phyloP scores from a whole-genome alignment of 2,329 filamentous ascomycete species.

The Drechslerella coelobrocha region DNA sequence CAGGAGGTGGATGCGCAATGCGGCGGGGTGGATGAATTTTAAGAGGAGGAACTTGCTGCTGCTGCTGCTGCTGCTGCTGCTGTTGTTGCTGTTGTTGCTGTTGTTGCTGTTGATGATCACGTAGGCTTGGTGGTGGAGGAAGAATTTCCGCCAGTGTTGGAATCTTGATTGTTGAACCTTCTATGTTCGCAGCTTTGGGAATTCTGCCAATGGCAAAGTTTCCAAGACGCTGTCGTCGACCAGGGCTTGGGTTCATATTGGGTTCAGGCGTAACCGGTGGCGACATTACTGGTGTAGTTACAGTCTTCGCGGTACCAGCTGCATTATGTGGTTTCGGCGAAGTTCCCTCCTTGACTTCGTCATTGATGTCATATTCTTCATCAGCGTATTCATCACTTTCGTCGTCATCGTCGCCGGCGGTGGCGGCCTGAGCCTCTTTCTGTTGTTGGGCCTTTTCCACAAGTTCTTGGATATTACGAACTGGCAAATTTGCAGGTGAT shows the following conservation, averaged over 20 bases:
- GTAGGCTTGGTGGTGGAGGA: slow-evolving; percentile 34
- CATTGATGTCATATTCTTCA: slow-evolving; percentile 35
- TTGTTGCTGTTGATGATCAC: slow-evolving; percentile 26
- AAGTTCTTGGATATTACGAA: slow-evolving; percentile 33
- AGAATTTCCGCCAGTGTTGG: slow-evolving; percentile 38
- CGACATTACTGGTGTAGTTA: slow-evolving; percentile 14
- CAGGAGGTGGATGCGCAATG: slow-evolving; percentile 28
- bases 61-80: slow-evolving; percentile 24
- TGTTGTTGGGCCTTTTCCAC: slow-evolving; percentile 15
- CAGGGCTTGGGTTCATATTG: slow-evolving; percentile 28
- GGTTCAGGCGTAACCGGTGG: slow-evolving; percentile 46
- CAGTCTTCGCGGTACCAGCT: not conserved
- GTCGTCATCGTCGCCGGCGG: slow-evolving; percentile 17
- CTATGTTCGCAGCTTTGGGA: slow-evolving; percentile 23
- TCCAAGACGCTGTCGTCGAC: slow-evolving; percentile 28
- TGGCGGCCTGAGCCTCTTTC: not conserved
- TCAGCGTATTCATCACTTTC: slow-evolving; percentile 41
- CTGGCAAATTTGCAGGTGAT: slow-evolving; percentile 29
- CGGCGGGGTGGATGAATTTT: slow-evolving; percentile 42
- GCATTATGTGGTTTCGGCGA: not conserved
- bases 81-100: slow-evolving; percentile 23
- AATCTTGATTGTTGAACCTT: slow-evolving; percentile 23
- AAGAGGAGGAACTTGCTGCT: slow-evolving; percentile 17
- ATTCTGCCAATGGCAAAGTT: slow-evolving; percentile 36
- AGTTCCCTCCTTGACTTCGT: slow-evolving; percentile 2